A percentile compares a stretch with the other conserved stretches of the same genome.
phyloP scores from a whole-genome alignment of 257 asterid species.

The Striga asiatica region DNA sequence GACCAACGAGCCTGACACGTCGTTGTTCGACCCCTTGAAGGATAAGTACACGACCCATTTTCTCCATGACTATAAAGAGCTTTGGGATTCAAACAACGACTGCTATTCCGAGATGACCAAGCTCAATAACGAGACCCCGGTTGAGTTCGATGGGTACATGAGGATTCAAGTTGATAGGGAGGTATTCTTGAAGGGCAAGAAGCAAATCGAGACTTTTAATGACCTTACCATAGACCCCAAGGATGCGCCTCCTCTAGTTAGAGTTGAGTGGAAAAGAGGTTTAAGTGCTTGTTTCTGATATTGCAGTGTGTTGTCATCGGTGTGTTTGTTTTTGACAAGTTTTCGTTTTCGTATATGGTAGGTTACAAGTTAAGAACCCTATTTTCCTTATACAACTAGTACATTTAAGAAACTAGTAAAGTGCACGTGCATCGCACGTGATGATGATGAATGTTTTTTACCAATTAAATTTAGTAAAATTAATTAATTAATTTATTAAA shows the following conservation, averaged over 20 bases:
- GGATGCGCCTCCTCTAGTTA: slow-evolving; percentile 41
- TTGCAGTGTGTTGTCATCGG: neutral
- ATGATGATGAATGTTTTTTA: no score
- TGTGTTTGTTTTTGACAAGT: slow-evolving; percentile 10
- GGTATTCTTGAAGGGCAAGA: slow-evolving; percentile 54
- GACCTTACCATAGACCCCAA: slow-evolving; percentile 56
- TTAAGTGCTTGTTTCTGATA: neutral
- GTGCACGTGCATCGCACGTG: no score
- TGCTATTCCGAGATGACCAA: slow-evolving; percentile 49
- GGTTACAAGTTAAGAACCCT: slow-evolving; percentile 10
- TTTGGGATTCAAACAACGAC: slow-evolving; percentile 49
- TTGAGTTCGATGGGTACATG: slow-evolving; percentile 67
- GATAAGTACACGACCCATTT: slow-evolving; percentile 53
- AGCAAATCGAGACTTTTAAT: slow-evolving; percentile 50
- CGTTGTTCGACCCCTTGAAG: slow-evolving; percentile 52
- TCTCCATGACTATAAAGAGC: slow-evolving; percentile 43
- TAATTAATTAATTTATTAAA: no score
- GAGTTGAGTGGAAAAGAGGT: slow-evolving; percentile 1
- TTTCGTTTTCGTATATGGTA: slow-evolving; percentile 12
- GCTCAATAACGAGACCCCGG: slow-evolving; percentile 44
- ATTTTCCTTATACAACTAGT: slow-evolving; percentile 4
- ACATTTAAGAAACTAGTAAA: slow-evolving; percentile 13
- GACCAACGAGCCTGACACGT: slow-evolving; percentile 36
- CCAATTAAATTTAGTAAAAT: no score
- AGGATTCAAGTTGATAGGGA: slow-evolving; percentile 52